phyloP scores from a whole-genome alignment of 2,329 filamentous ascomycete genomes.

The Aspergillus quadricinctus region DNA sequence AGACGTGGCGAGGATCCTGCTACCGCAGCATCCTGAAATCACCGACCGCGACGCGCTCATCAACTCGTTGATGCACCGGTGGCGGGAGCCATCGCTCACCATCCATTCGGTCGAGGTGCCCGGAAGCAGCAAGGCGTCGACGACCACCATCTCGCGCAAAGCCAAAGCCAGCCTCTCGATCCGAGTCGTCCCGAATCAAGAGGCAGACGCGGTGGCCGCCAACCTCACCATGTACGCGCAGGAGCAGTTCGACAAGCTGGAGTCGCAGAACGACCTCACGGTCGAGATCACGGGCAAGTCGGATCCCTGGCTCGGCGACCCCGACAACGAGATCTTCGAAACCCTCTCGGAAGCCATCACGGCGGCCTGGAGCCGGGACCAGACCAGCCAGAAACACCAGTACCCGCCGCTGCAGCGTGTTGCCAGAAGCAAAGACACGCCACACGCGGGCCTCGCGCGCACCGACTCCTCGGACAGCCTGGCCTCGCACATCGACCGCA shows the following conservation, averaged over 20 bases:
- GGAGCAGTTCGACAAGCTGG: conserved; percentile 66
- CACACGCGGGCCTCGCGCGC: conserved; percentile 19
- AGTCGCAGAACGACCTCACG: conserved; percentile 73
- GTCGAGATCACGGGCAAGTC: conserved; percentile 89
- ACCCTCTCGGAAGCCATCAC: conserved; percentile 82
- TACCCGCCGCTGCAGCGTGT: conserved; percentile 27
- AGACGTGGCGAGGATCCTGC: conserved; percentile 74
- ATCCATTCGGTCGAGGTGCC: conserved; percentile 85
- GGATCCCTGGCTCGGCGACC: conserved; percentile 93
- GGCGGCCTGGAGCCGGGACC: conserved; percentile 65
- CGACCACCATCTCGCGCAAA: conserved; percentile 77
- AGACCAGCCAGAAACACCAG: conserved; percentile 28
- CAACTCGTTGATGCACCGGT: conserved; percentile 81
- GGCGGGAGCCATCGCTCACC: conserved; percentile 91
- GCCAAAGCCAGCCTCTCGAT: conserved; percentile 86
- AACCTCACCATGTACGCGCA: conserved; percentile 64
- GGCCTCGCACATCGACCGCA: conserved; percentile 36
- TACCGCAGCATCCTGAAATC: conserved; percentile 65
- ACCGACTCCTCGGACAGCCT: conserved; percentile 37
- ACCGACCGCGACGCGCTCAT: conserved; percentile 67
- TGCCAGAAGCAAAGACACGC: conserved; percentile 10
- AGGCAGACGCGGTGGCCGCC: conserved; percentile 70
- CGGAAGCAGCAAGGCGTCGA: conserved; percentile 77
- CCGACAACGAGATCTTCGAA: conserved; percentile 82
- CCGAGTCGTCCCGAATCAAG: conserved; percentile 88